Evolutionary conservation across 2,329 filamentous ascomycete genomes (phyloP).

Genomic region (Ustilaginoidea virens): DNA sequence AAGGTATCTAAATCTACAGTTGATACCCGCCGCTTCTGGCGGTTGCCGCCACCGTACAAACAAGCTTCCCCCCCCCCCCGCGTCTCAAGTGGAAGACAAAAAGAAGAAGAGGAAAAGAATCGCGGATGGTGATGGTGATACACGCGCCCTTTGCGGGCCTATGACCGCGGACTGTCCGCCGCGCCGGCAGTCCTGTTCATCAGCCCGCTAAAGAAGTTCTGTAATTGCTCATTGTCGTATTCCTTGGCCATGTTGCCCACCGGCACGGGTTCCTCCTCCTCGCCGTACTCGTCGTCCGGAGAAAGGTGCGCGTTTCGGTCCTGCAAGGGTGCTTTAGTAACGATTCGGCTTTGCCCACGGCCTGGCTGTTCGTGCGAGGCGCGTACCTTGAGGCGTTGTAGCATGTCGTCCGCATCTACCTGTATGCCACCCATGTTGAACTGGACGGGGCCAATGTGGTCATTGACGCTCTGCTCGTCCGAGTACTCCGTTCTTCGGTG

Average conservation of each 20-base stretch:
- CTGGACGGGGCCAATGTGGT: conserved; percentile 86
- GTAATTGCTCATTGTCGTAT: conserved; percentile 37
- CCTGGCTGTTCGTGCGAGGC: too few relatives aligned
- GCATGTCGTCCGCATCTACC: conserved; percentile 86
- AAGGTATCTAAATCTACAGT: too few relatives aligned
- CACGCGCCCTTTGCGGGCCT: background rate
- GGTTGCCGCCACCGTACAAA: too few relatives aligned
- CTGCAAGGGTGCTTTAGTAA: conserved; percentile 21
- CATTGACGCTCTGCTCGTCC: conserved; percentile 40
- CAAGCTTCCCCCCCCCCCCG: background rate
- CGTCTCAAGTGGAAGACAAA: background rate
- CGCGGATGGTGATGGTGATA: too few relatives aligned
- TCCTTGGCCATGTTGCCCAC: conserved; percentile 27
- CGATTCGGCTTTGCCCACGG: too few relatives aligned
- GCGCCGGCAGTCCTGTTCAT: conserved; percentile 35
- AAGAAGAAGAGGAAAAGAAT: background rate
- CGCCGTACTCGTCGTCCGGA: conserved; percentile 16
- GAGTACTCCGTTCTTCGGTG: conserved; percentile 17
- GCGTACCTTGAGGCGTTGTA: conserved; percentile 69
- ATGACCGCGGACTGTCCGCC: conserved; percentile 9
- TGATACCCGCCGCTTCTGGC: too few relatives aligned
- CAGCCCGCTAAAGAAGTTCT: conserved; percentile 43
- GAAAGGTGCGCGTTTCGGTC: conserved; percentile 40
- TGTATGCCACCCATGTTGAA: conserved; percentile 98
- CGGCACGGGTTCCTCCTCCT: conserved; percentile 20